phyloP scores from a whole-genome alignment of 768 basidiomycete genomes.

The Favolaschia claudopus region DNA sequence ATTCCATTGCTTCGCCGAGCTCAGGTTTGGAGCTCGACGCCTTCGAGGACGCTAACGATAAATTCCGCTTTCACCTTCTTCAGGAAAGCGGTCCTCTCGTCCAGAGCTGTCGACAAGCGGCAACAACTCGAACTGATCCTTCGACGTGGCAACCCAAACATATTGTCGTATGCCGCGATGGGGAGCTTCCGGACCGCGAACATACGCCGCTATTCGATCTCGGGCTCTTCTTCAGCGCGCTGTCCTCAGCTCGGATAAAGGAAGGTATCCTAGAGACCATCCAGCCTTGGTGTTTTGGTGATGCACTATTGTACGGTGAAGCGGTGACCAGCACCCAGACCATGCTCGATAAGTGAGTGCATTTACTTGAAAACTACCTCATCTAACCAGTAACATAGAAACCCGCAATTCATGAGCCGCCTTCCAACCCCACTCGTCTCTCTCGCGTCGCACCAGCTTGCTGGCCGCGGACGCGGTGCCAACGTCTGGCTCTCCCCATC shows the following conservation, averaged over 20 bases:
- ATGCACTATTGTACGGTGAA: constrained; percentile 85
- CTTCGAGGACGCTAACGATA: constrained; percentile 75
- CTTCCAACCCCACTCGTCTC: constrained; percentile 84
- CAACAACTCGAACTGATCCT: constrained; percentile 34
- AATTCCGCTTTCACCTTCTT: constrained; percentile 64
- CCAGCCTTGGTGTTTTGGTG: constrained; percentile 68
- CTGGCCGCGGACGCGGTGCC: constrained; percentile 86
- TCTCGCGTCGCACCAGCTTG: constrained; percentile 86
- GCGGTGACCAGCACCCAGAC: constrained; percentile 95
- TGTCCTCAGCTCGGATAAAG: constrained; percentile 46
- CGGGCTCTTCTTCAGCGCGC: constrained; percentile 60
- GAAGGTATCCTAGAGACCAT: constrained; percentile 30
- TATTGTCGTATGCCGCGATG: constrained; percentile 59
- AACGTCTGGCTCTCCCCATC: constrained; percentile 94
- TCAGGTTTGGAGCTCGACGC: constrained; percentile 38
- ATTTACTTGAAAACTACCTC: constrained; percentile 6
- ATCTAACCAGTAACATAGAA: constrained; percentile 54
- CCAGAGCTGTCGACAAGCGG: constrained; percentile 26
- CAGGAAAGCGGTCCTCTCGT: constrained; percentile 42
- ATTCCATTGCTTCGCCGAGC: constrained; percentile 43
- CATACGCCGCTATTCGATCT: constrained; percentile 82
- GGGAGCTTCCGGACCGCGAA: constrained; percentile 53
- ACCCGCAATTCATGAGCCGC: constrained; percentile 69
- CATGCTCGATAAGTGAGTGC: constrained; percentile 85
- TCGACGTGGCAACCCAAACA: constrained; percentile 56